These are phyloP conservation scores for Claviceps sp. DNA, from an alignment of 2,329 filamentous ascomycete species.

Conservation along the genomic window DNA sequence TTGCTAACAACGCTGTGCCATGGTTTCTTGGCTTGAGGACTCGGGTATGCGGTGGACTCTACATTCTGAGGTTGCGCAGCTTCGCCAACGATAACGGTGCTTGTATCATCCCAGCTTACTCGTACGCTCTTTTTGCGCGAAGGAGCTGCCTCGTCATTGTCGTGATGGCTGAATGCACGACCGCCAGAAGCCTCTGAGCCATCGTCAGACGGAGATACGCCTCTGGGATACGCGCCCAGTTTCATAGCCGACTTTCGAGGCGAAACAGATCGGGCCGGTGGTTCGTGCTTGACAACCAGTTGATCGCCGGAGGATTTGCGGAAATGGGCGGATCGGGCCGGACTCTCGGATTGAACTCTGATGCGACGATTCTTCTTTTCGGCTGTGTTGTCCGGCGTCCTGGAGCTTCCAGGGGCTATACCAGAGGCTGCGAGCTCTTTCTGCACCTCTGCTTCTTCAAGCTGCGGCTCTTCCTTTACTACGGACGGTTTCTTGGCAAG, in stretches of 20 bases:
- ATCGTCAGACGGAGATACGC: conserved; percentile 36
- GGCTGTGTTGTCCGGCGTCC: conserved; percentile 2
- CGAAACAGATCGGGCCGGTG: conserved; percentile 56
- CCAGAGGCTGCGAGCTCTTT: conserved; percentile 13
- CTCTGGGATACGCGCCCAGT: conserved; percentile 38
- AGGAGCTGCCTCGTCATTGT: conserved; percentile 22
- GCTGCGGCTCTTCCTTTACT: conserved; percentile 32
- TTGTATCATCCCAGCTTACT: conserved; percentile 67
- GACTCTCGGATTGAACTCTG: conserved; percentile 42
- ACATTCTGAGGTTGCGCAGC: conserved; percentile 22
- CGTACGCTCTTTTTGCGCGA: conserved; percentile 51
- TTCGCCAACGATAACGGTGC: conserved; percentile 40
- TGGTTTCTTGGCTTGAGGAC: conserved; percentile 25
- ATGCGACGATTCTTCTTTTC: conserved; percentile 11
- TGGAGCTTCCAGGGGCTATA: conserved; percentile 16
- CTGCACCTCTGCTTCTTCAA: conserved; percentile 20
- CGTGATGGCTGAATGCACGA: conserved; percentile 12
- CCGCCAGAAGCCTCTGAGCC: conserved; percentile 29
- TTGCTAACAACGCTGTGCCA: conserved; percentile 39
- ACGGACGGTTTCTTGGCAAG: conserved; percentile 28
- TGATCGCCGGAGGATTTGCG: conserved; percentile 37
- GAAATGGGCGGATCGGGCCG: conserved; percentile 56
- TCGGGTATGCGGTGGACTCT: conserved; percentile 25
- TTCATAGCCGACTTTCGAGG: conserved; percentile 70
- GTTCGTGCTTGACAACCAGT: conserved; percentile 49